Evolutionary conservation across 768 basidiomycete species (phyloP), one percentile per base, ranked within the genome.

Genomic region (Trametes villosa): DNA sequence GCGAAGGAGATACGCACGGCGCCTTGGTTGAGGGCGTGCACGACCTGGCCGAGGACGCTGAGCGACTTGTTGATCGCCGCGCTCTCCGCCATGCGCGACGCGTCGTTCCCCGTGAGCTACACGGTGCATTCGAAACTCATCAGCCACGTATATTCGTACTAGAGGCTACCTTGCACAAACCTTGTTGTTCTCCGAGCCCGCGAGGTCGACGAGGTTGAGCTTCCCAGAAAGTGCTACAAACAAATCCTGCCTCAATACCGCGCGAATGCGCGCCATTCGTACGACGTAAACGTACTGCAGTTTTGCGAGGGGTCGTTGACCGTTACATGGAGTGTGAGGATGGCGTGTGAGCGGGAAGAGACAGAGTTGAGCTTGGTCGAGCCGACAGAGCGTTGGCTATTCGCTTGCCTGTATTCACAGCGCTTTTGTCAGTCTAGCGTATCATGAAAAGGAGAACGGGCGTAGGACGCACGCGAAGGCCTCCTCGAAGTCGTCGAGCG

Each of bases 111-210:
- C 4, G 94, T 94, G 27, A 90, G 79, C 80, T 47, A 27, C n/a
- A 34, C 12, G 12, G 34, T n/a, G 11, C 4, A 22, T 22, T 17
- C 22, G 29, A n/a, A 17, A n/a, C 5, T 44, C 24, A 26, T 12
- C 5, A 26, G 8, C 4, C 26, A 2, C 13, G 36, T 12, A 38
- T 12, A 12, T 4, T 24, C 9, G 24, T 26, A 26, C 22, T 8
- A 5, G 7, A 7, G 13, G 22, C 20, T 4, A 20, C 22, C 51
- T n/a, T 5, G 4, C n/a, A 64, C 72, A 18, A 36, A 86, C 86
- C 75, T 92, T 95, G 72, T 94, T 95, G 68, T 94, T 94, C 75
- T 96, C 94, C 0, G 91, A 93, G 27, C 94, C 94, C 18, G 94
- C 94, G 27, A 96, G 81, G 75, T 96, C 94, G 12, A 94, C 91